Conservation (phyloP, 164 flowering plant genomes). For the Nymphaea colorata region DNA sequence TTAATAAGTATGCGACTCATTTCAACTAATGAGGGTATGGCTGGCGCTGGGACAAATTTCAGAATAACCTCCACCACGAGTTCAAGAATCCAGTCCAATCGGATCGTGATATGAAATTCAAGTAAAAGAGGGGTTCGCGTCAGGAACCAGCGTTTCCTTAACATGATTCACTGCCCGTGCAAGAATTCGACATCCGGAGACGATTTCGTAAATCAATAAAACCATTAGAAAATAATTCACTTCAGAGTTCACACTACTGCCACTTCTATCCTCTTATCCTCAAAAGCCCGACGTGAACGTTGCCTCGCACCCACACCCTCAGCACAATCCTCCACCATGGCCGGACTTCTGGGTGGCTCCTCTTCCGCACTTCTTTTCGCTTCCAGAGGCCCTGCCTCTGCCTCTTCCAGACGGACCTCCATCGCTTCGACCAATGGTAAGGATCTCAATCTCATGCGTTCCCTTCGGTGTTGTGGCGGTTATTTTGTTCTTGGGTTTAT, state of each 20-base stretch:
- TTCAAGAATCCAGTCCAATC: too few species aligned
- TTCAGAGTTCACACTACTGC: not conserved
- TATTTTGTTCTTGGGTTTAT: not conserved
- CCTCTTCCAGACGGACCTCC: constrained; percentile 3
- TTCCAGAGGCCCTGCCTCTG: constrained; percentile 18
- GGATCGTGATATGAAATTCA: too few species aligned
- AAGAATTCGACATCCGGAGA: too few species aligned
- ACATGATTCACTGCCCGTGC: too few species aligned
- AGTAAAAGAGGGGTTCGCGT: too few species aligned
- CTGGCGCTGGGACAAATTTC: too few species aligned
- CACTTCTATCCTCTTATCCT: not conserved
- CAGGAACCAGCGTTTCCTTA: too few species aligned
- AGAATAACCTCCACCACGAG: too few species aligned
- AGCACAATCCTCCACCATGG: constrained; percentile 10
- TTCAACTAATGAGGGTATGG: too few species aligned
- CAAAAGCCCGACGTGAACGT: not conserved
- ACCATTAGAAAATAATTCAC: too few species aligned
- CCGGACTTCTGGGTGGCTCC: constrained; percentile 18
- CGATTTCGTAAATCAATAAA: too few species aligned
- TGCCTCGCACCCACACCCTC: not conserved
- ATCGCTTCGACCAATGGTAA: not conserved
- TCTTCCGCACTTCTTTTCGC: constrained; percentile 26
- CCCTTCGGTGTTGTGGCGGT: not conserved
- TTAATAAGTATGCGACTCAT: too few species aligned
- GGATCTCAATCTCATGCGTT: not conserved